A percentile compares a stretch with the other conserved stretches of the same genome.
Conservation (phyloP, 306 rosid genomes). For the Carpinus fangiana region DNA sequence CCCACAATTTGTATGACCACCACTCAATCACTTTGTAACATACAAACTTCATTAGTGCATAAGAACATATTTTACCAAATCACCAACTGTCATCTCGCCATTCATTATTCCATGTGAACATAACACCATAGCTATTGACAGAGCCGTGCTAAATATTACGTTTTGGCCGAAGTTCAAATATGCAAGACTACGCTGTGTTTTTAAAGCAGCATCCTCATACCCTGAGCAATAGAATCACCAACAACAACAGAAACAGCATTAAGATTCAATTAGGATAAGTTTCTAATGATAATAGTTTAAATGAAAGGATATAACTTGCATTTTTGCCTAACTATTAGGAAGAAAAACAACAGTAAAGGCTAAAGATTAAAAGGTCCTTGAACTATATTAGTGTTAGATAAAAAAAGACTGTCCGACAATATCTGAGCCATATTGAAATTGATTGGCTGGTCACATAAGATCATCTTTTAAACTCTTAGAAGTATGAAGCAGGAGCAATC, state of each 20-base stretch:
- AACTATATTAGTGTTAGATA: background rate
- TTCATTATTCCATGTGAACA: conserved; percentile 82
- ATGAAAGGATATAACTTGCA: background rate
- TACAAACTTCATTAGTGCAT: conserved; percentile 12
- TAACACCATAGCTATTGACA: conserved; percentile 95
- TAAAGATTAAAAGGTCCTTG: background rate
- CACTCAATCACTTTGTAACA: background rate
- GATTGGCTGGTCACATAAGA: background rate
- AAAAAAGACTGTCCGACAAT: background rate
- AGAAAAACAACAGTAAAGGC: background rate
- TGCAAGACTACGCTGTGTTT: conserved; percentile 91
- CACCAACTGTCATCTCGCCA: conserved; percentile 92
- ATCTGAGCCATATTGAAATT: background rate
- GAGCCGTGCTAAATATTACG: conserved; percentile 86
- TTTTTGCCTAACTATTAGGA: background rate
- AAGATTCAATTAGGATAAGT: conserved; percentile 15
- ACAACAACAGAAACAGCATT: conserved; percentile 30
- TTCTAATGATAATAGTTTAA: background rate
- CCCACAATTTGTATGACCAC: conserved; percentile 21
- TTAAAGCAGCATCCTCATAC: conserved; percentile 95
- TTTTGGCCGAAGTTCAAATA: conserved; percentile 90
- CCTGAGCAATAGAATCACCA: conserved; percentile 45
- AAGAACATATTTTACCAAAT: conserved; percentile 66
- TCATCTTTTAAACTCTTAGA: background rate
- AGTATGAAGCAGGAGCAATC: background rate